Conservation (phyloP, 768 basidiomycete genomes). For the Dentipellis fragilis region DNA sequence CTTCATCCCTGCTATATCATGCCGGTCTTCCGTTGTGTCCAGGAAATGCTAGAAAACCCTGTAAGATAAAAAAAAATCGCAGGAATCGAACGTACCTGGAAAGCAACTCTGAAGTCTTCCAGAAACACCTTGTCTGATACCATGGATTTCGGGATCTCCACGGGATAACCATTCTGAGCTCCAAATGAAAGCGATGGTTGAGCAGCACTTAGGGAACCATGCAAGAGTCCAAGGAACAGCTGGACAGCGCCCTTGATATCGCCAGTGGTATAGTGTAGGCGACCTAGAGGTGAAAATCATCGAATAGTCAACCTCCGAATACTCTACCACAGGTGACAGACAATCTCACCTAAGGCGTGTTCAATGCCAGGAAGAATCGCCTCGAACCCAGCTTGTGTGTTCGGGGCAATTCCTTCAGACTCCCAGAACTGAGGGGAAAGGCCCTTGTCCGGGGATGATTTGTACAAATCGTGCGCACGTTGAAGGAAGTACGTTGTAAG, state of each 20-base stretch:
- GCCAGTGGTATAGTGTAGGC: conserved; percentile 86
- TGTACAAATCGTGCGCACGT: conserved; percentile 57
- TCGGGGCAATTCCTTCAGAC: conserved; percentile 42
- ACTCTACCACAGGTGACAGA: not conserved
- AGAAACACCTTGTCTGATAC: conserved; percentile 58
- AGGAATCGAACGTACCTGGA: conserved; percentile 42
- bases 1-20: conserved; percentile 33
- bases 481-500: conserved; percentile 76
- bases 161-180: conserved; percentile 9
- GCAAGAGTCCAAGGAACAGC: conserved; percentile 68
- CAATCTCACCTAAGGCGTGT: conserved; percentile 56
- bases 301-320: conserved; percentile 1
- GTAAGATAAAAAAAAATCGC: not conserved
- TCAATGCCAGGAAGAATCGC: conserved; percentile 65
- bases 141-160: conserved; percentile 6
- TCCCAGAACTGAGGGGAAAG: conserved; percentile 80
- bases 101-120: conserved; percentile 85
- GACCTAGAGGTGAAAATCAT: conserved; percentile 40
- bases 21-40: conserved; percentile 40
- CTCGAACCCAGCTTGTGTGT: conserved; percentile 38
- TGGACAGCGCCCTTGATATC: conserved; percentile 67
- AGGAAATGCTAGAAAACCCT: conserved; percentile 52
- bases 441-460: conserved; percentile 36
- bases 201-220: conserved; percentile 26
- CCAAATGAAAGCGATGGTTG: conserved; percentile 6